A percentile compares a stretch with the other conserved stretches of the same genome.
Conservation (phyloP, 306 rosid genomes). For the Malus asiatica region DNA sequence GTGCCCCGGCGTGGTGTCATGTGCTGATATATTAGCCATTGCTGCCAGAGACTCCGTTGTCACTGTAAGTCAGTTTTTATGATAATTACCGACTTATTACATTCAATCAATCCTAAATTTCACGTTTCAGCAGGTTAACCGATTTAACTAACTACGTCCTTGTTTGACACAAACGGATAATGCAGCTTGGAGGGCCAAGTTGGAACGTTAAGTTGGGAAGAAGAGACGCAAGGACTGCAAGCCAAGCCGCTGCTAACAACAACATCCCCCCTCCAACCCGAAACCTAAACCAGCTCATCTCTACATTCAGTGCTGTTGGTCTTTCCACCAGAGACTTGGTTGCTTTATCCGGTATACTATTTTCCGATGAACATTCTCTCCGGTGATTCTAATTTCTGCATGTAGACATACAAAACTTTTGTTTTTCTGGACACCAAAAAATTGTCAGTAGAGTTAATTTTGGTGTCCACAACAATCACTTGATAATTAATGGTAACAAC, state of each 20-base stretch:
- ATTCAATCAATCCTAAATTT: not conserved
- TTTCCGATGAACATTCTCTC: not conserved
- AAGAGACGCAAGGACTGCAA: constrained; percentile 65
- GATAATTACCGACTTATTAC: not conserved
- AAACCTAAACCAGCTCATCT: constrained; percentile 52
- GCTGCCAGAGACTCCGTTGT: constrained; percentile 67
- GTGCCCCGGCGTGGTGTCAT: constrained; percentile 74
- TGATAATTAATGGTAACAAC: too few species aligned
- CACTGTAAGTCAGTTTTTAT: constrained; percentile 22
- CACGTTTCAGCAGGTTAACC: not conserved
- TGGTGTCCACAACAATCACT: too few species aligned
- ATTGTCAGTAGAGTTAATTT: too few species aligned
- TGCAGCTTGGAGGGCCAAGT: constrained; percentile 75
- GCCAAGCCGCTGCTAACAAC: constrained; percentile 64
- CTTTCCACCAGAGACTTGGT: constrained; percentile 77
- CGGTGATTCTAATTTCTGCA: not conserved
- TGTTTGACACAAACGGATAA: not conserved
- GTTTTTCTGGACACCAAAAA: not conserved
- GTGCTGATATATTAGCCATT: constrained; percentile 73
- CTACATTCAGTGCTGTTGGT: constrained; percentile 50
- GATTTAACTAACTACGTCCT: not conserved
- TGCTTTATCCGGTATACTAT: constrained; percentile 52
- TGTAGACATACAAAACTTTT: not conserved
- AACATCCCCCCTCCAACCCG: constrained; percentile 65
- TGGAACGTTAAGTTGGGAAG: constrained; percentile 87